Evolutionary conservation across 495 filamentous ascomycete species (phyloP).

Genomic region (Schizothecium vesticola): DNA sequence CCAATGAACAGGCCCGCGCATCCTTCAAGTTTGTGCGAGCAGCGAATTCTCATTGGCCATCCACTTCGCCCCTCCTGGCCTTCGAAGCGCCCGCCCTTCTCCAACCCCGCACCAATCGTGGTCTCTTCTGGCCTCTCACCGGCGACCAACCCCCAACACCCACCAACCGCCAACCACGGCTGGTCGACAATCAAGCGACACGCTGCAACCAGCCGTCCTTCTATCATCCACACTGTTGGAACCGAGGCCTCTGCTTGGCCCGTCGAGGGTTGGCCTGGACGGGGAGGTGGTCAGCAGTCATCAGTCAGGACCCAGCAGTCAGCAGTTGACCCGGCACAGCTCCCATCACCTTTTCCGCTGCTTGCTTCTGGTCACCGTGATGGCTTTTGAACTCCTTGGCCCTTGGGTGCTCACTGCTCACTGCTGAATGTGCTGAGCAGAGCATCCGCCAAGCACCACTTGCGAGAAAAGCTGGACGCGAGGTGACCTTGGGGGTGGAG

Average conservation of each 20-base stretch:
- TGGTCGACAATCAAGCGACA: conserved; percentile 3
- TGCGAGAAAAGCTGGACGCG: not conserved
- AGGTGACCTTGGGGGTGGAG: not conserved
- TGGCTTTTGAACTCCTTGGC: not conserved
- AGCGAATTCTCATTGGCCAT: not conserved
- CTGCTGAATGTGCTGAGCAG: not conserved
- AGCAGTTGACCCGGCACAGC: not conserved
- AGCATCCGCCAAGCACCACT: not conserved
- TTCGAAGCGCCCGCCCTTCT: not conserved
- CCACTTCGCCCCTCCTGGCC: not conserved
- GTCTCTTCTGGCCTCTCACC: not conserved
- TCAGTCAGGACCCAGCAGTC: not conserved
- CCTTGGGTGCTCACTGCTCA: not conserved
- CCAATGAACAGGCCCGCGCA: not conserved
- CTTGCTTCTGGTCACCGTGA: not conserved
- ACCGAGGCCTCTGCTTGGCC: not conserved
- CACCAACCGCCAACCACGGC: not conserved
- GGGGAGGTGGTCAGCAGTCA: not conserved
- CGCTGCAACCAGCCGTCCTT: conserved; percentile 4
- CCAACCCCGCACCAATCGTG: not conserved
- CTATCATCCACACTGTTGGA: conserved; percentile 8
- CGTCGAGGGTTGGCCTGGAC: not conserved
- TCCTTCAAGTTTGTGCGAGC: not conserved
- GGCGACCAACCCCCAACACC: conserved; percentile 20
- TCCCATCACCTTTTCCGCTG: not conserved